Evolutionary conservation across 257 asterid species (phyloP).

Genomic region (Pogostemon cablin): DNA sequence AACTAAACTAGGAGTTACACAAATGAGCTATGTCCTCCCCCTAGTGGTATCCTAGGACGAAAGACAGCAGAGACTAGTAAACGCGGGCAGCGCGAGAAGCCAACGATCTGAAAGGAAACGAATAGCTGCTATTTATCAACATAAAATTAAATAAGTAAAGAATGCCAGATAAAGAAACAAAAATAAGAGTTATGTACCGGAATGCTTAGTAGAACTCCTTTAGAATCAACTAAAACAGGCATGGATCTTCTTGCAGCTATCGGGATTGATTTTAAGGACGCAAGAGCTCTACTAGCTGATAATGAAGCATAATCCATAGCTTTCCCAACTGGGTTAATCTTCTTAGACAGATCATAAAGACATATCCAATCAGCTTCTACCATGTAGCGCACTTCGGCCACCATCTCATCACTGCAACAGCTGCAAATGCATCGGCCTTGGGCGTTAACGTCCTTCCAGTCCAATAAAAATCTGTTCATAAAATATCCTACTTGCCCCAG

Average conservation of each 20-base stretch:
- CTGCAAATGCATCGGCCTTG: slow-evolving; percentile 43
- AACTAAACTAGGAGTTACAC: slow-evolving; percentile 37
- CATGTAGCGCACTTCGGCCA: slow-evolving; percentile 68
- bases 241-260: slow-evolving; percentile 78
- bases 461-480: slow-evolving; percentile 74
- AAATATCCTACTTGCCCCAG: slow-evolving; percentile 69
- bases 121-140: too few relatives aligned
- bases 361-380: slow-evolving; percentile 77
- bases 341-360: slow-evolving; percentile 55
- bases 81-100: slow-evolving; percentile 67
- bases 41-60: slow-evolving; percentile 73
- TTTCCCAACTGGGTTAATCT: slow-evolving; percentile 27
- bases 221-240: slow-evolving; percentile 70
- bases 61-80: slow-evolving; percentile 54
- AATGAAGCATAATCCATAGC: slow-evolving; percentile 42
- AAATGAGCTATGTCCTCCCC: slow-evolving; percentile 76
- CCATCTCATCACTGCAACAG: slow-evolving; percentile 39
- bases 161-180: not conserved
- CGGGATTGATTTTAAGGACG: slow-evolving; percentile 68
- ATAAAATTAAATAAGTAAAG: too few relatives aligned
- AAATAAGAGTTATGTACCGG: slow-evolving; percentile 55
- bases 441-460: slow-evolving; percentile 46
- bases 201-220: slow-evolving; percentile 69
- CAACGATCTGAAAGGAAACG: slow-evolving; percentile 54
- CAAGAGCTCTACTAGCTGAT: slow-evolving; percentile 66